phyloP scores from a whole-genome alignment of 148 eudicot species.

The Chenopodium album region DNA sequence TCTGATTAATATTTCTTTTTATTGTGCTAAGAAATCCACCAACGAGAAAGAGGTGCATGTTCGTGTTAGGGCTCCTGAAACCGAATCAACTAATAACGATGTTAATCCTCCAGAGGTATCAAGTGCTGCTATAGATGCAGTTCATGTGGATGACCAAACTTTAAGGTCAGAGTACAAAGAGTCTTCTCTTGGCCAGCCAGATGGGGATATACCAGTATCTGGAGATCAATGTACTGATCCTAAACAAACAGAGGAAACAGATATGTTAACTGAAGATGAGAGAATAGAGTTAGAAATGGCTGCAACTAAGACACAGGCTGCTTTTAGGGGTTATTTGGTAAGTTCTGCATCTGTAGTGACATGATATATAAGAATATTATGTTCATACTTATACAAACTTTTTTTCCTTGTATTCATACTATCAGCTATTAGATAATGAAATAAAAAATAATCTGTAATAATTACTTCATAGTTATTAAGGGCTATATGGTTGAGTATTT shows the following conservation, averaged over 20 bases:
- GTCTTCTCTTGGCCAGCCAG: slow-evolving; percentile 29
- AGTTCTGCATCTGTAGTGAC: background rate
- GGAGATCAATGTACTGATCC: slow-evolving; percentile 28
- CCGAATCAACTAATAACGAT: slow-evolving; percentile 19
- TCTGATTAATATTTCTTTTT: slow-evolving; percentile 14
- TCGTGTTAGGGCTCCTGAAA: slow-evolving; percentile 46
- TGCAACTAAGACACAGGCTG: slow-evolving; percentile 52
- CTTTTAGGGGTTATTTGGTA: slow-evolving; percentile 66
- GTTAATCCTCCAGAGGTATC: slow-evolving; percentile 36
- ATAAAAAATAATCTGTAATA: background rate
- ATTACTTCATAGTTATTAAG: background rate
- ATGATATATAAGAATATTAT: background rate
- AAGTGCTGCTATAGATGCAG: slow-evolving; percentile 37
- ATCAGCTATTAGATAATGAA: no score
- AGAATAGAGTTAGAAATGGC: slow-evolving; percentile 42
- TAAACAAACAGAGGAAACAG: slow-evolving; percentile 19
- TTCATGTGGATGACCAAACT: slow-evolving; percentile 34
- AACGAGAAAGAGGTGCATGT: slow-evolving; percentile 51
- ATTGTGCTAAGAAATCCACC: slow-evolving; percentile 44
- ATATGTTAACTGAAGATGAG: slow-evolving; percentile 34
- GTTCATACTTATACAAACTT: background rate
- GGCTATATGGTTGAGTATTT: background rate
- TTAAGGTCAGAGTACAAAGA: slow-evolving; percentile 39
- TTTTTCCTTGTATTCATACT: background rate
- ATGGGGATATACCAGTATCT: slow-evolving; percentile 20